These are phyloP conservation scores for Tribonema minus DNA, from an alignment of 108 stramenopile species.

Conservation along the genomic window DNA sequence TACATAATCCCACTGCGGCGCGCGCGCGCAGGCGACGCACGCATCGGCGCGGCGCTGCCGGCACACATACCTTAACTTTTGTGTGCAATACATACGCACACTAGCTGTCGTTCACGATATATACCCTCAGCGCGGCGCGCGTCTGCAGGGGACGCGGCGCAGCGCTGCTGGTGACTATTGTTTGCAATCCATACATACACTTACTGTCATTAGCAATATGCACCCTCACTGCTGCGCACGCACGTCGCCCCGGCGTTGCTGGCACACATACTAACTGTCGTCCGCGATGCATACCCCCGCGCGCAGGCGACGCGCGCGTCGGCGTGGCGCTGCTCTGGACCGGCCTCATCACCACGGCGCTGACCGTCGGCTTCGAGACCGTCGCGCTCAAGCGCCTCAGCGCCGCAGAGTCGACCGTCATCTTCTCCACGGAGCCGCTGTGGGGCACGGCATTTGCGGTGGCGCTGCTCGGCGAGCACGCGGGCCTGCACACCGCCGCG, in stretches of 20 bases:
- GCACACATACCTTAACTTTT: too few species aligned
- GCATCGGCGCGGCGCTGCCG: too few species aligned
- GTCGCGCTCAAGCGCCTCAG: conserved; percentile 72
- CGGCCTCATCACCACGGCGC: conserved; percentile 75
- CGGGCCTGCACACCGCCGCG: conserved; percentile 32
- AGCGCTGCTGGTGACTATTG: too few species aligned
- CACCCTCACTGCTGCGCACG: conserved; percentile 42
- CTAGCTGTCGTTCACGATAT: too few species aligned
- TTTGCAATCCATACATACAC: too few species aligned
- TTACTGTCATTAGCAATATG: conserved; percentile 21
- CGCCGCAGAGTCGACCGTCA: conserved; percentile 81
- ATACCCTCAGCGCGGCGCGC: too few species aligned
- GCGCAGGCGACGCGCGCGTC: background rate
- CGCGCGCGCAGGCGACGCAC: too few species aligned
- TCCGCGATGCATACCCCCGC: background rate
- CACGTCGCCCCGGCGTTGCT: conserved; percentile 59
- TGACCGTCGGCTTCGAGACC: conserved; percentile 82
- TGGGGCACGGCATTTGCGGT: conserved; percentile 78
- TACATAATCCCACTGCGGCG: too few species aligned
- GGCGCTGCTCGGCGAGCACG: conserved; percentile 67
- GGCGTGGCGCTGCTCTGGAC: conserved; percentile 67
- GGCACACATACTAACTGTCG: background rate
- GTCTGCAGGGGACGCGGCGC: too few species aligned
- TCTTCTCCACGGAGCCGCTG: conserved; percentile 81
- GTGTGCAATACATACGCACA: too few species aligned